phyloP scores from a whole-genome alignment of 2,329 filamentous ascomycete genomes.

The Sclerotinia sclerotiorum region DNA sequence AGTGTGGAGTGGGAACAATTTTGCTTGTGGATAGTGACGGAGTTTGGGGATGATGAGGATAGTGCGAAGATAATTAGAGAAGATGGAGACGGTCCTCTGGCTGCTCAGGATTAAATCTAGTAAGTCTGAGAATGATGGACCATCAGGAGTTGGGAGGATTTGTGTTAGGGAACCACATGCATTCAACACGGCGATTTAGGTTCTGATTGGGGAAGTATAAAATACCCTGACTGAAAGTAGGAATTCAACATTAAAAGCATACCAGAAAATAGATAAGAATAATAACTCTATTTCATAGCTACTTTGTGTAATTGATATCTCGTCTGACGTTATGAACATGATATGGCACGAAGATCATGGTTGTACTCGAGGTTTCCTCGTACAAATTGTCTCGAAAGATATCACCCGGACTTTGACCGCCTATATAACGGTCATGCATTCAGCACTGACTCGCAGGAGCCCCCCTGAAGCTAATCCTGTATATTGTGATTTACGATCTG shows the following conservation, averaged over 20 bases:
- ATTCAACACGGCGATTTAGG: slow-evolving; percentile 15
- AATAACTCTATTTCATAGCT: not conserved
- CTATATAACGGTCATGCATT: slow-evolving; percentile 3
- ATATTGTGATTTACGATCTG: not conserved
- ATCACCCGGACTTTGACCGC: not conserved
- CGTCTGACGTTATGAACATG: not conserved
- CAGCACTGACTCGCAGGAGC: not conserved
- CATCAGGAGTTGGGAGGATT: slow-evolving; percentile 2
- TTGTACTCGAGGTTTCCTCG: not conserved
- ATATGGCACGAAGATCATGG: not conserved
- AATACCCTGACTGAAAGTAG: slow-evolving; percentile 1
- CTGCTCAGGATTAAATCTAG: slow-evolving; percentile 28
- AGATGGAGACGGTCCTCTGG: slow-evolving; percentile 28
- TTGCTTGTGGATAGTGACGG: slow-evolving; percentile 83
- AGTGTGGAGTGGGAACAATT: slow-evolving; percentile 81
- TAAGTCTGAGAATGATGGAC: not conserved
- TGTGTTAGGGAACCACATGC: slow-evolving; percentile 2
- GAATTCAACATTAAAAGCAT: slow-evolving; percentile 22
- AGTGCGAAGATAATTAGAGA: slow-evolving; percentile 29
- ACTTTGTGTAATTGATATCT: not conserved
- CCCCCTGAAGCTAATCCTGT: not conserved
- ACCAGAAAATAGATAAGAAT: not conserved
- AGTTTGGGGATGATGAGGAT: slow-evolving; percentile 56
- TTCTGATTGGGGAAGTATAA: slow-evolving; percentile 1
- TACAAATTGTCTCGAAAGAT: not conserved